These are phyloP conservation scores for Fusarium beomiforme DNA, from an alignment of 2,329 filamentous ascomycete genomes.

Conservation along the genomic window DNA sequence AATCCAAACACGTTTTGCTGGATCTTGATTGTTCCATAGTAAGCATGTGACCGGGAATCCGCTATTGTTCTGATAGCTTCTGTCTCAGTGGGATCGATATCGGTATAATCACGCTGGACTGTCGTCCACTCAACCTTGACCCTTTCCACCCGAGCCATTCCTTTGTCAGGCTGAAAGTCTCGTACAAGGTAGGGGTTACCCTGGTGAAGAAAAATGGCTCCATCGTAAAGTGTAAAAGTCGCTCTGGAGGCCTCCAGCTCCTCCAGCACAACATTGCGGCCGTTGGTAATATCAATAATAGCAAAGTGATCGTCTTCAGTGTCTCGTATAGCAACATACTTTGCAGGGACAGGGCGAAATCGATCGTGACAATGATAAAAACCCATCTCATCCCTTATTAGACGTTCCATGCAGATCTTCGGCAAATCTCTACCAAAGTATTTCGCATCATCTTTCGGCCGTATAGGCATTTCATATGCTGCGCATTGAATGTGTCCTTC, in stretches of 20 bases:
- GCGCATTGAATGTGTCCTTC: conserved; percentile 97
- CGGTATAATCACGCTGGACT: conserved; percentile 89
- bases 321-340: conserved; percentile 87
- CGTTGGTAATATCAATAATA: conserved; percentile 87
- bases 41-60: conserved; percentile 74
- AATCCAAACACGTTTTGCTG: conserved; percentile 92
- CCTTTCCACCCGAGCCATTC: conserved; percentile 86
- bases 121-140: conserved; percentile 97
- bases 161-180: conserved; percentile 82
- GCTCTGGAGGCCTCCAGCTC: conserved; percentile 96
- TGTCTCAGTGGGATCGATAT: conserved; percentile 92
- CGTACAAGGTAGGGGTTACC: conserved; percentile 92
- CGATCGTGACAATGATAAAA: conserved; percentile 92
- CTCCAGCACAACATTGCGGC: conserved; percentile 86
- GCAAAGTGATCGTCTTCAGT: conserved; percentile 92
- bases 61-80: conserved; percentile 82
- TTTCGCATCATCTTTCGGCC: conserved; percentile 74
- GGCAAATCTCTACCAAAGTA: conserved; percentile 84
- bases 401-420: conserved; percentile 76
- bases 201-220: conserved; percentile 96
- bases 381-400: conserved; percentile 78
- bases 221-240: conserved; percentile 95
- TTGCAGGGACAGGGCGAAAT: conserved; percentile 86
- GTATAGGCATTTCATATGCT: conserved; percentile 92
- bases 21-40: conserved; percentile 87